phyloP scores from a whole-genome alignment of 257 asterid species.

The Schizonepeta tenuifolia region DNA sequence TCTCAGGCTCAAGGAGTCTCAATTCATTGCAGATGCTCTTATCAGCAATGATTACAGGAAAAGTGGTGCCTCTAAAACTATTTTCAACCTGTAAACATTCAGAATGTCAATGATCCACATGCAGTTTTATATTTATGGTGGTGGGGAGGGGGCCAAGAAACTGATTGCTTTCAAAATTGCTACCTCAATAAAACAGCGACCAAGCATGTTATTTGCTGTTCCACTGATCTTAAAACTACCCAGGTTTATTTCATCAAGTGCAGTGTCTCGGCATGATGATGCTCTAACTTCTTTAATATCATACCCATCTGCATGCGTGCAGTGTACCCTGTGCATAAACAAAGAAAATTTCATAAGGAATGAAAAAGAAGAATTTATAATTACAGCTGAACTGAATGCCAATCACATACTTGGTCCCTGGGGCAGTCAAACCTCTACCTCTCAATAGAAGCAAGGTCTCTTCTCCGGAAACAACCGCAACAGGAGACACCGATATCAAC shows the following conservation, averaged over 20 bases:
- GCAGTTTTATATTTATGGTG: background rate
- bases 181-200: slow-evolving; percentile 92
- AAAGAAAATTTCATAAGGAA: slow-evolving; percentile 11
- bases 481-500: slow-evolving; percentile 68
- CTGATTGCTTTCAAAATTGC: background rate
- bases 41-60: slow-evolving; percentile 87
- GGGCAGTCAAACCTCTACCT: slow-evolving; percentile 60
- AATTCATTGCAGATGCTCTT: slow-evolving; percentile 66
- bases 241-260: slow-evolving; percentile 55
- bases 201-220: slow-evolving; percentile 43
- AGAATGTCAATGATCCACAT: slow-evolving; percentile 11
- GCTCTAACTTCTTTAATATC: slow-evolving; percentile 39
- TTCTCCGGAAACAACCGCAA: slow-evolving; percentile 76
- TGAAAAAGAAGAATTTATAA: background rate
- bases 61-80: slow-evolving; percentile 57
- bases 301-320: slow-evolving; percentile 65
- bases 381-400: background rate
- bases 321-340: slow-evolving; percentile 61
- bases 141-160: background rate
- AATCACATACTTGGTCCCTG: slow-evolving; percentile 72
- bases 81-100: slow-evolving; percentile 63
- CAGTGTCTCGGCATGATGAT: slow-evolving; percentile 37
- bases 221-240: slow-evolving; percentile 52
- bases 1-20: slow-evolving; percentile 69
- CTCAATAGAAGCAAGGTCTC: slow-evolving; percentile 69